Conservation (phyloP, 257 asterid species). For the Lycium ferocissimum region DNA sequence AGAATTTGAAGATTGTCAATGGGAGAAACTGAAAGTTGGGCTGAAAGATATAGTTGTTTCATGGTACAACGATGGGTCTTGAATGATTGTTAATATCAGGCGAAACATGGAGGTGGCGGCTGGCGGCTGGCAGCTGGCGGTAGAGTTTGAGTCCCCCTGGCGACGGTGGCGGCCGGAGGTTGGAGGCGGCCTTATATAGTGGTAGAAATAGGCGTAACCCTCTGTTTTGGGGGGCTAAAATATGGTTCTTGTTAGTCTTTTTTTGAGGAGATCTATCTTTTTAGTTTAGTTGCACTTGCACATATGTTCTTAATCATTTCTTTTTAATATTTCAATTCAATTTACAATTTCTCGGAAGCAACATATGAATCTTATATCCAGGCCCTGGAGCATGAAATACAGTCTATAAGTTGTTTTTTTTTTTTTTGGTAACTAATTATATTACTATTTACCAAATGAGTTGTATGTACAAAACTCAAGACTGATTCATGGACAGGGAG, state of each 20-base stretch:
- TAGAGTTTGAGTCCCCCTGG: neutral
- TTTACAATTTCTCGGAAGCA: no score
- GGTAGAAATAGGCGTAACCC: neutral
- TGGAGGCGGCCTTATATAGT: neutral
- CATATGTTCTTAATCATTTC: neutral
- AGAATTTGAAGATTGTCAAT: conserved; percentile 63
- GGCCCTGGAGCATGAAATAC: neutral
- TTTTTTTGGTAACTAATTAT: no score
- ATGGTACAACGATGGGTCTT: conserved; percentile 50
- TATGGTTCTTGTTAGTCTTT: neutral
- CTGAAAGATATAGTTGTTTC: conserved; percentile 58
- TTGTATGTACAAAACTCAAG: no score
- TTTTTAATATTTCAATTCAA: neutral
- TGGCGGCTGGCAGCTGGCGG: neutral
- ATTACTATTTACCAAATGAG: no score
- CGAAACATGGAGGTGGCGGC: neutral
- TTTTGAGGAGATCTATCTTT: neutral
- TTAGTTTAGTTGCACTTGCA: neutral
- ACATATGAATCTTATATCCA: neutral
- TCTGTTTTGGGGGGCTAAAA: neutral
- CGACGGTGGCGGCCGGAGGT: neutral
- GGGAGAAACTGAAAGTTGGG: conserved; percentile 71
- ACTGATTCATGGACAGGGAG: no score
- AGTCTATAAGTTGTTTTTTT: no score
- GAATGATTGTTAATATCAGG: conserved; percentile 12